These are phyloP conservation scores for Nakaseomyces bracarensis DNA, from an alignment of 1,139 yeast genomes.

Conservation along the genomic window DNA sequence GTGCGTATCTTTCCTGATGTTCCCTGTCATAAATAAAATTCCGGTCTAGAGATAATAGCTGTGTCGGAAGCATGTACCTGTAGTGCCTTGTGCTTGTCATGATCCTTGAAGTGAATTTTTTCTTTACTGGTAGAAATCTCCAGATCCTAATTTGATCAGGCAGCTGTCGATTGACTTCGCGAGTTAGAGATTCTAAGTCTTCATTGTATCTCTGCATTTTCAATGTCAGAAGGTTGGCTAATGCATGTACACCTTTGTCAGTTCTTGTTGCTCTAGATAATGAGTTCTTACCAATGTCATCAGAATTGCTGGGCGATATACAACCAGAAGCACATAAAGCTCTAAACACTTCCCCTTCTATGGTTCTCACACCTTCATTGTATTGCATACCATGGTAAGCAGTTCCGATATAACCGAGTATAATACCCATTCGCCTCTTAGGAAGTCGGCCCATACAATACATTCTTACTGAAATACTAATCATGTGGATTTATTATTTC, in stretches of 20 bases:
- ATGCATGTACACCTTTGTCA: constrained; percentile 98
- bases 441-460: constrained; percentile 1
- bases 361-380: constrained; percentile 84
- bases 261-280: constrained; percentile 97
- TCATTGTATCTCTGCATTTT: constrained; percentile 50
- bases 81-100: constrained; percentile 6
- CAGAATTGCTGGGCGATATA: constrained; percentile 77
- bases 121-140: constrained; percentile 77
- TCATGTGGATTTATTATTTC: neutral
- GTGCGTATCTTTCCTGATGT: constrained; percentile 49
- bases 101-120: constrained; percentile 21
- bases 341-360: constrained; percentile 80
- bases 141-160: constrained; percentile 79
- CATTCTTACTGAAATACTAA: neutral
- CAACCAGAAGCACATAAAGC: constrained; percentile 90
- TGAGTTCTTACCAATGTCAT: constrained; percentile 81
- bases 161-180: constrained; percentile 54
- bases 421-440: constrained; percentile 63
- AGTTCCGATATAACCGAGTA: constrained; percentile 93
- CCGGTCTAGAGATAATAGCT: neutral
- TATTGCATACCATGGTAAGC: constrained; percentile 97
- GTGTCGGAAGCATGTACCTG: constrained; percentile 6
- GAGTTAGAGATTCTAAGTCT: constrained; percentile 52
- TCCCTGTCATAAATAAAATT: constrained; percentile 25
- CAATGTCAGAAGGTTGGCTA: constrained; percentile 49